Conservation (phyloP, 202 grass and related monocot species). For the Dendrocalamus latiflorus region DNA sequence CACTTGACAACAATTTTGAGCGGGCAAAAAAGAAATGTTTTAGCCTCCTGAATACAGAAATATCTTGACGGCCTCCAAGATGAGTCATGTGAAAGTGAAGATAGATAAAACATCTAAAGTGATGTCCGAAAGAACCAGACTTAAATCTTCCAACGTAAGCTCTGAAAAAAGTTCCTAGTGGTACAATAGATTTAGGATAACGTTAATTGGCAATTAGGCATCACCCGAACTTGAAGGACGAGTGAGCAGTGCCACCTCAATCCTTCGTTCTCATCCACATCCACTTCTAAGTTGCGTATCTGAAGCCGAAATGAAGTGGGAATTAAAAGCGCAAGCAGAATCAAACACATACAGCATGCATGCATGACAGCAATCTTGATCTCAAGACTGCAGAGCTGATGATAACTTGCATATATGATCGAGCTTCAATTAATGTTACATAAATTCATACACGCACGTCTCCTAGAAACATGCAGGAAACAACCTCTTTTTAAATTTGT, state of each 20-base stretch:
- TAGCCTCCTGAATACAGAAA: not conserved
- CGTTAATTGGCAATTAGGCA: not conserved
- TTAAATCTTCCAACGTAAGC: not conserved
- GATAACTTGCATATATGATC: too few species aligned
- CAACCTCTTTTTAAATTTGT: too few species aligned
- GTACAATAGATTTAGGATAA: not conserved
- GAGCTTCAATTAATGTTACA: too few species aligned
- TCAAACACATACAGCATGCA: too few species aligned
- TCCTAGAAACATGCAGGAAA: too few species aligned
- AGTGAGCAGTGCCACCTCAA: not conserved
- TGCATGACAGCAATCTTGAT: too few species aligned
- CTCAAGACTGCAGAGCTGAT: too few species aligned
- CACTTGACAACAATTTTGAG: too few species aligned
- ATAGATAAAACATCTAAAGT: not conserved
- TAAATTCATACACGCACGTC: too few species aligned
- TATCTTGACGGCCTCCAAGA: not conserved
- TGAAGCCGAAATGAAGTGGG: too few species aligned
- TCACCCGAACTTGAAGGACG: not conserved
- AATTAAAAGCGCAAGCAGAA: too few species aligned
- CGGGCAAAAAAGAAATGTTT: too few species aligned
- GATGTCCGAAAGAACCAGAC: not conserved
- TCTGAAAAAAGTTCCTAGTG: not conserved
- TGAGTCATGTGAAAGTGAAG: not conserved
- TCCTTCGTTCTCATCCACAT: not conserved
- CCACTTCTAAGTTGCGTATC: not conserved